Evolutionary conservation across 2,329 filamentous ascomycete genomes (phyloP).

Genomic region (Cercospora citrullina): DNA sequence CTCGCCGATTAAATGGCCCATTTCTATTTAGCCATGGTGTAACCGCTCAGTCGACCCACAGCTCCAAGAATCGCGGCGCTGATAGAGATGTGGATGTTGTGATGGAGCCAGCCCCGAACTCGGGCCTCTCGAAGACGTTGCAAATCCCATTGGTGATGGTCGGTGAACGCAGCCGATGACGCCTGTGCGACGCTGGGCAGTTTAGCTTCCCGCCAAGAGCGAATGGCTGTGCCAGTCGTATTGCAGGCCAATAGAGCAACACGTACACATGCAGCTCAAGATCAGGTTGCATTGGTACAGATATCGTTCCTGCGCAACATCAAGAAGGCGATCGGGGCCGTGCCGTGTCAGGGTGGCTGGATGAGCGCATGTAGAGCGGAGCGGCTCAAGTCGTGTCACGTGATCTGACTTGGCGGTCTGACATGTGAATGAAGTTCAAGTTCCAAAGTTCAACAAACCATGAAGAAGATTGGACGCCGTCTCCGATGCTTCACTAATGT

Average conservation of each 20-base stretch:
- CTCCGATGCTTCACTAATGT: background rate
- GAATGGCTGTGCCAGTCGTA: background rate
- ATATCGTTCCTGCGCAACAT: background rate
- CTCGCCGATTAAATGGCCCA: background rate
- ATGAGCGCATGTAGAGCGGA: too few relatives aligned
- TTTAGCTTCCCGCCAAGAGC: background rate
- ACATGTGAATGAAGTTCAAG: background rate
- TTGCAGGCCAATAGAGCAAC: background rate
- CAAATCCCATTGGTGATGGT: background rate
- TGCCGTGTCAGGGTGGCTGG: too few relatives aligned
- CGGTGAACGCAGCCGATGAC: background rate
- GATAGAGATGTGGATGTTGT: background rate
- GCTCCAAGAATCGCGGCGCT: background rate
- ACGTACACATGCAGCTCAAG: background rate
- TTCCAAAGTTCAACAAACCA: too few relatives aligned
- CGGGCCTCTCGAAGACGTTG: background rate
- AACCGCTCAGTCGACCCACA: slow-evolving; percentile 10
- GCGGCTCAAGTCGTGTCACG: background rate
- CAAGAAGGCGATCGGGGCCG: background rate
- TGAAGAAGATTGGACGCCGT: background rate
- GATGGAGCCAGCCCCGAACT: background rate
- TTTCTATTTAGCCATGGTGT: slow-evolving; percentile 7
- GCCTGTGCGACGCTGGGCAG: background rate
- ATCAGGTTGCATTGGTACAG: background rate
- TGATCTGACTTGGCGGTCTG: background rate